phyloP scores from a whole-genome alignment of 495 filamentous ascomycete species.

The Tuber borchii region DNA sequence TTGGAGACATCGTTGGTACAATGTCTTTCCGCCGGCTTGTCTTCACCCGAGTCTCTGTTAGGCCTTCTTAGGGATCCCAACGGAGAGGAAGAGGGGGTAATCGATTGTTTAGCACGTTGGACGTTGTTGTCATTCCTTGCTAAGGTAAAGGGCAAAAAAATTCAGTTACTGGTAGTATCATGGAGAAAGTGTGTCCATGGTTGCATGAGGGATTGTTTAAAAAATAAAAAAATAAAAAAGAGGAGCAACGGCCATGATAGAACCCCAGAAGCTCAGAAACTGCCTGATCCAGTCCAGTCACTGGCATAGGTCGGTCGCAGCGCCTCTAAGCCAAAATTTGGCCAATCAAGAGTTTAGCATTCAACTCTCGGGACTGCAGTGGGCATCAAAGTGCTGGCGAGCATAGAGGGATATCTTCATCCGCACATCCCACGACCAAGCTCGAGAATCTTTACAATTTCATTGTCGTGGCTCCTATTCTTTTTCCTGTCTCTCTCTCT shows the following conservation, averaged over 20 bases:
- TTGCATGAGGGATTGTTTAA: not conserved
- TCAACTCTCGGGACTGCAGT: constrained; percentile 25
- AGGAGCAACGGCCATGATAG: constrained; percentile 25
- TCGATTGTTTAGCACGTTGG: not conserved
- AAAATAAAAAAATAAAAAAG: constrained; percentile 22
- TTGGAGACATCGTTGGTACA: not conserved
- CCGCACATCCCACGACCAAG: constrained; percentile 36
- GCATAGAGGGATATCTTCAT: constrained; percentile 30
- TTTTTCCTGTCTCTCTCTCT: not conserved
- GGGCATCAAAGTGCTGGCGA: constrained; percentile 30
- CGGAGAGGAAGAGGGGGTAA: not conserved
- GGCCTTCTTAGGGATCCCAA: not conserved
- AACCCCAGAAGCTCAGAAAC: constrained; percentile 24
- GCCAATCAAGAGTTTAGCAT: constrained; percentile 21
- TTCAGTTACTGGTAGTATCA: not conserved
- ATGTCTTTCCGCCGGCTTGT: not conserved
- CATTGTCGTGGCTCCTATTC: not conserved
- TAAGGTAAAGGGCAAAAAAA: not conserved
- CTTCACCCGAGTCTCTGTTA: not conserved
- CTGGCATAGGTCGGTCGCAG: constrained; percentile 30
- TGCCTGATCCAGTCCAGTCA: constrained; percentile 27
- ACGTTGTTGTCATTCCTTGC: not conserved
- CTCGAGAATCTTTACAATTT: constrained; percentile 8
- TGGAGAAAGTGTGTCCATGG: not conserved
- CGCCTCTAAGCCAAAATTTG: constrained; percentile 22